Evolutionary conservation across 139 green algal species (phyloP).

Genomic region (Chlorella sp.): DNA sequence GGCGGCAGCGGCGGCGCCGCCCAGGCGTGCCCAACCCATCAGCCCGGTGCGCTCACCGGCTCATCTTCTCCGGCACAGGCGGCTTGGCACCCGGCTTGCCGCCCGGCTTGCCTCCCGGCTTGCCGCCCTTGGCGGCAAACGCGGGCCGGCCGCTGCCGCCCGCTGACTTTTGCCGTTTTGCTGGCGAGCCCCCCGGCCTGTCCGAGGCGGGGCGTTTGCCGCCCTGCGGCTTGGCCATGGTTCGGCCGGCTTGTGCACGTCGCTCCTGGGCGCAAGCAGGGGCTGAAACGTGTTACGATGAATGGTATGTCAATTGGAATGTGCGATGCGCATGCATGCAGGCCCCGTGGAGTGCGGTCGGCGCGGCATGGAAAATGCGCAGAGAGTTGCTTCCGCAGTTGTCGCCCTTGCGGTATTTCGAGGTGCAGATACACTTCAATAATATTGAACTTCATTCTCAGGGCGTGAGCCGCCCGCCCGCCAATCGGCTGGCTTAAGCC

Average conservation of each 20-base stretch:
- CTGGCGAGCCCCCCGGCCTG: neutral
- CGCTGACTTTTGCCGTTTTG: neutral
- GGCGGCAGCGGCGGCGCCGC: neutral
- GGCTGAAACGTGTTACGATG: neutral
- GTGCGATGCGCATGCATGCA: neutral
- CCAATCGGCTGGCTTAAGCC: too few species aligned
- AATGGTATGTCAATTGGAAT: too few species aligned
- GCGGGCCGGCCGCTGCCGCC: neutral
- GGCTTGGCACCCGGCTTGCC: conserved; percentile 4
- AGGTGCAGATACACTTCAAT: too few species aligned
- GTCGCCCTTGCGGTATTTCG: too few species aligned
- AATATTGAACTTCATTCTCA: too few species aligned
- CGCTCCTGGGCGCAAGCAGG: neutral
- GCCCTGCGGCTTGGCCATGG: neutral
- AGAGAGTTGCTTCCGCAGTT: too few species aligned
- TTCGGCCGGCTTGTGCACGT: neutral
- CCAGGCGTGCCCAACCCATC: neutral
- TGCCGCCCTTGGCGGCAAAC: neutral
- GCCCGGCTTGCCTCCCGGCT: neutral
- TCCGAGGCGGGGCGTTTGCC: neutral
- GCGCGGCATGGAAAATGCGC: too few species aligned
- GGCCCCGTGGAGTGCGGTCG: neutral
- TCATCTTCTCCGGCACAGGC: neutral
- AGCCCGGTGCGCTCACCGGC: neutral
- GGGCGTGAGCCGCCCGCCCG: too few species aligned